Base-by-base conservation (phyloP, 805 yeast species). In the Saccharomycopsis oosterbeekiorum region DNA sequence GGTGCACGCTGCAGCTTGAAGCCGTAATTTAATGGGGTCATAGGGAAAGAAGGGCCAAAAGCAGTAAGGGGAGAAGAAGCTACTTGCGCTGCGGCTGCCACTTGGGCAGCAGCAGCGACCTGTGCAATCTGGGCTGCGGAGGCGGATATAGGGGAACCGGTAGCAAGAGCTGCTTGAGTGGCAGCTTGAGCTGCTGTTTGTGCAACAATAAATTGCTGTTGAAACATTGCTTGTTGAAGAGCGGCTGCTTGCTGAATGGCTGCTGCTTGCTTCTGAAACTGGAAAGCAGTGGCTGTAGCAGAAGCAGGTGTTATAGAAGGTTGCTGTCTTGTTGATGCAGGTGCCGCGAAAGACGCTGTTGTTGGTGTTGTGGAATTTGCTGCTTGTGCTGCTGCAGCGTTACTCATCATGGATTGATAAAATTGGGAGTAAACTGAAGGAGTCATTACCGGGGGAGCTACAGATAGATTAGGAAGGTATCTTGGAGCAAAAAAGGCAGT, bases 401-500 rank as follows among this genome's bases (percentile, higher is more conserved):
- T 40, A 56, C 21, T 47, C 29, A 62, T 37, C 29, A 61, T n/a
- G 8, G 59, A 53, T n/a, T 57, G 47, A 43, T 61, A 63, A 47
- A 59, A 63, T 11, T 64, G 60, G 34, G 51, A 59, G 26, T 55
- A 60, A 14, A 55, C 39, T 6, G 53, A 34, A 15, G 65, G 64
- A 26, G 62, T 62, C 47, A 59, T 19, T 26, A 34, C 57, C 24
- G 62, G 43, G 21, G 62, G 65, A 9, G 41, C 61, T 2, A 56
- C 56, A 8, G 62, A 42, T 21, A 59, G 21, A 19, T 26, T 57
- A 29, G 65, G 64, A 57, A 61, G 62, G 39, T 63, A 63, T 57
- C 65, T 50, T n/a, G 65, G 65, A 21, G 65, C 65, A 51, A 61
- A 59, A 24, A 39, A 59, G 2, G 65, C 61, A 5, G 63, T 39